Base-by-base conservation (phyloP, 768 basidiomycete species). In the Boletus tylopilopsis region DNA sequence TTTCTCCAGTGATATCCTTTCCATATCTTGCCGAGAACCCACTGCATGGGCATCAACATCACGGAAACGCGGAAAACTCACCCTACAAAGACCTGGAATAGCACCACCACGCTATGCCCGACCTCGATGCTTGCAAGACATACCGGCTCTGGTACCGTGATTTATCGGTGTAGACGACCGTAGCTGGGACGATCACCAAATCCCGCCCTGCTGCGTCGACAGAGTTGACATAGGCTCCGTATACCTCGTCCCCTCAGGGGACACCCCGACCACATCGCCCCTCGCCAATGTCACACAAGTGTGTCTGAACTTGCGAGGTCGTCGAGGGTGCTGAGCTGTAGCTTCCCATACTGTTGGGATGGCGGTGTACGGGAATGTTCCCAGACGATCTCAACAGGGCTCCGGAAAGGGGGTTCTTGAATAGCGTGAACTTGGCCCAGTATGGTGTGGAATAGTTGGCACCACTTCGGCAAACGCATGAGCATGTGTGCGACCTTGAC, bases 91-190 rank as follows among this genome's bases (percentile, higher is more conserved):
- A 55, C 38, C 45, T 53, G 23, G 16, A 32, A 37, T 12, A 15
- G 16, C 7, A 25, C 4, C 2, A 35, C 27, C 11, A 19, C 24
- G 23, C 12, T 2, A 16, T 21, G 4, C 9, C 25, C 24, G 4
- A 42, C 39, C 13, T 16, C 11, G 6, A 11, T 29, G 8, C 15
- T 5, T 2, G 3, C 22, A 42, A 33, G 27, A 71, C 76, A 66
- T 59, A 78, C 76, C 80, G 33, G 62, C 80, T 84, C 49, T 77
- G 68, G 62, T 85, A 89, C 58, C 73, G 75, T 10, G 77, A 69
- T 68, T 90, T 87, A 58, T 87, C 76, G 16, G 79, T 81, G 67
- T 88, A 90, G 10, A 81, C 81, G 46, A 90, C 77, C 1, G 74
- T 78, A n/a, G 81, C 80, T 0, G 85, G 86, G 1, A 87, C 68